Base-by-base conservation (phyloP, 2,329 filamentous ascomycete genomes). In the Talaromyces verruculosus region DNA sequence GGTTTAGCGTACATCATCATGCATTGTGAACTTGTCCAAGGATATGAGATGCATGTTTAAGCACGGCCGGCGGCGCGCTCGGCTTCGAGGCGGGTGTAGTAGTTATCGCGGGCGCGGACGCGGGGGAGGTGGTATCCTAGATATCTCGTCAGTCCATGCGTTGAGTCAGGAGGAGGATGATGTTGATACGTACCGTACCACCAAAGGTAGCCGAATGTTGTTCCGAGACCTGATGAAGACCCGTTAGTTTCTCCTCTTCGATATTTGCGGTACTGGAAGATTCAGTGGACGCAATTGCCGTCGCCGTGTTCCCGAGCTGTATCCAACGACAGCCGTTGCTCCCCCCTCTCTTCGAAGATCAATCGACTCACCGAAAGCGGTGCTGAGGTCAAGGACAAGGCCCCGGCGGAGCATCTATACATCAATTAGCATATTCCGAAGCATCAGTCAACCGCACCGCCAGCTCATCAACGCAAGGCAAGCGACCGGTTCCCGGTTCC, bases 321-420 rank as follows among this genome's bases (percentile, higher is more conserved):
- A 57, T 22, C 11, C 19, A 35, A 49, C 33, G 47, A n/a, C 63
- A 43, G 60, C 63, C 45, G 43, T 53, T 53, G 25, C 49, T 2
- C n/a, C 5, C 17, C 28, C 11, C 28, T 33, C 51, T 35, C 51
- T 33, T 57, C 33, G n/a, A 55, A 8, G 53, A 13, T 59, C 30
- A 47, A 47, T 39, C 41, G 17, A 83, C 87, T 78, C 82, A 88
- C 88, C 88, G 74, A 88, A 80, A 70, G 87, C 85, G 75, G 88
- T 86, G 74, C 85, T 87, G 73, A 90, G 81, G 79, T 90, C 87
- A 72, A 90, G 82, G 72, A 90, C 87, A 67, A 90, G 81, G 75
- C 83, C 83, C 77, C 85, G 83, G 77, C 86, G 85, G 80, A 90
- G 85, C 84, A 88, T 89, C 87, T 89, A 67, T 45, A 10, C 1